A percentile compares a stretch with the other conserved stretches of the same genome.
These are phyloP conservation scores for Tulasnella sp. DNA, from an alignment of 768 basidiomycete species.

Conservation along the genomic window DNA sequence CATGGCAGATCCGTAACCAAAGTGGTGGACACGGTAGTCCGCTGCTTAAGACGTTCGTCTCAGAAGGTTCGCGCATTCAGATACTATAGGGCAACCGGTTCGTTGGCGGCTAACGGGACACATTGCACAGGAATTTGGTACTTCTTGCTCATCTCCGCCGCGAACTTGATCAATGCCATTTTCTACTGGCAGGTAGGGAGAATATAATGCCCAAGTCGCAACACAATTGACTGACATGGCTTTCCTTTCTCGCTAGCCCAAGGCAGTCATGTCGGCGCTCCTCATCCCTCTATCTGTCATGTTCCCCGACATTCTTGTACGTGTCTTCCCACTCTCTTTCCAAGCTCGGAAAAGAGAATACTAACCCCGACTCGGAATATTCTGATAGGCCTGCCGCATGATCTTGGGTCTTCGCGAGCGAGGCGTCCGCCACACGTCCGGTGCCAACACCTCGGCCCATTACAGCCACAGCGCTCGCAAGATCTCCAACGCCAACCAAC, in stretches of 20 bases:
- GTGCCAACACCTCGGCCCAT: neutral
- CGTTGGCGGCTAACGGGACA: neutral
- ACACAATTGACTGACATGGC: neutral
- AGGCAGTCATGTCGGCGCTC: conserved; percentile 14
- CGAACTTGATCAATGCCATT: conserved; percentile 16
- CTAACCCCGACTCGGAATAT: neutral
- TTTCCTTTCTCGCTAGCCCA: neutral
- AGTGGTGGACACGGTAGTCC: conserved; percentile 12
- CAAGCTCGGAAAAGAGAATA: neutral
- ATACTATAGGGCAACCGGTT: neutral
- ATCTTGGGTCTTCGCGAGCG: conserved; percentile 17
- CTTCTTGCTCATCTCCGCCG: conserved; percentile 18
- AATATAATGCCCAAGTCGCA: neutral
- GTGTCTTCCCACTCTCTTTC: neutral
- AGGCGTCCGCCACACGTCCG: conserved; percentile 1
- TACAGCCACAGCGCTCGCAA: neutral
- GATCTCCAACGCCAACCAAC: neutral
- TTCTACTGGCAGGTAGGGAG: conserved; percentile 13
- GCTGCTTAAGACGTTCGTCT: conserved; percentile 16
- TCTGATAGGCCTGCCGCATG: conserved; percentile 11
- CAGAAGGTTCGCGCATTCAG: neutral
- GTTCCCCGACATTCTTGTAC: conserved; percentile 19
- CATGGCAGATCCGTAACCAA: conserved; percentile 4
- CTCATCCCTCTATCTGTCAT: conserved; percentile 15
- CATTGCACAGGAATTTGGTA: conserved; percentile 5